Base-by-base conservation (phyloP, 2,329 filamentous ascomycete genomes). In the Cryphonectria nitschkei region DNA sequence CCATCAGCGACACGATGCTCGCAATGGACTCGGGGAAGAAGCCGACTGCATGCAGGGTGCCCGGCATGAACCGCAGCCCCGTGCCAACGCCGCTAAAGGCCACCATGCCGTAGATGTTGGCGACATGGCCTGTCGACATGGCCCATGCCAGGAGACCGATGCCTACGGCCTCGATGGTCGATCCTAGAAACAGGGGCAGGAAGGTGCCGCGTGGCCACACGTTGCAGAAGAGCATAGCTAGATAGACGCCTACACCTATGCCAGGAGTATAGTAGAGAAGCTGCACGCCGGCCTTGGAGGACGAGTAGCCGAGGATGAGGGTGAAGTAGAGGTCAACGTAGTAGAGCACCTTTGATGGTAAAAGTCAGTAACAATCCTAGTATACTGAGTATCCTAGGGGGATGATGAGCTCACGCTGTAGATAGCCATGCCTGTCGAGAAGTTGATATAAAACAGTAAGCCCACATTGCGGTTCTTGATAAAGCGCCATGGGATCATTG, bases 291-390 rank as follows among this genome's bases (percentile, higher is more conserved):
- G 88, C 84, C 65, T 86, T 76, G 32, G 84, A 32, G 81, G 82
- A 34, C 73, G 73, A 77, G 72, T 87, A 87, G 13, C 82, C 84
- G 78, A 88, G 81, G 3, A 92, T 89, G n/a, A 91, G 80, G 3
- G 87, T 87, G 77, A 92, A 92, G 78, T 92, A 93, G 32, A 92
- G 84, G n/a, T 87, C 88, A 73, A 90, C 87, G 75, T 92, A 93
- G 78, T 92, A 93, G 73, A 92, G 65, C 3, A 70, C 68, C 68
- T 70, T 3, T 16, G 9, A 41, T 14, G 34, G 32, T 2, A 63
- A 43, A 3, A 83, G 34, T 58, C n/a, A 65, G 54, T 46, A 19
- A 54, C 58, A 19, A 60, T 56, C 14, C 32, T 11, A 16, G 19
- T 9, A 16, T 54, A 11, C 54, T 16, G 54, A 29, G 16, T 6